phyloP scores from a whole-genome alignment of 116 monocot genomes.

The Papilionanthe hybrid region DNA sequence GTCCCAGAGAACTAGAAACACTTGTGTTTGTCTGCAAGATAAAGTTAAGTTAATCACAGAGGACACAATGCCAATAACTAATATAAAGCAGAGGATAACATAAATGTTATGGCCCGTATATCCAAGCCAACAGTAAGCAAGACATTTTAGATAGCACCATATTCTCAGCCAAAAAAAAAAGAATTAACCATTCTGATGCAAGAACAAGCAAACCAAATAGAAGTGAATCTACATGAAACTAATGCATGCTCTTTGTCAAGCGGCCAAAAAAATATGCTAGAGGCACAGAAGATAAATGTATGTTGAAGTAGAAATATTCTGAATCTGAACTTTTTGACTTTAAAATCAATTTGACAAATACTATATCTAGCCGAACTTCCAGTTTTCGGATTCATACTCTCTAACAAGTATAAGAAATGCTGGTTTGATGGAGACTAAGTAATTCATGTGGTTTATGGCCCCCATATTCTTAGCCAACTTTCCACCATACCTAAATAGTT shows the following conservation, averaged over 20 bases:
- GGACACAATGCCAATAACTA: background rate
- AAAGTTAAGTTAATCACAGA: conserved; percentile 8
- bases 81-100: background rate
- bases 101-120: background rate
- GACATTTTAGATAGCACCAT: background rate
- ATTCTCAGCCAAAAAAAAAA: background rate
- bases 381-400: too few relatives aligned
- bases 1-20: conserved; percentile 82
- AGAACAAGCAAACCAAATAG: background rate
- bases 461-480: too few relatives aligned
- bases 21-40: conserved; percentile 92
- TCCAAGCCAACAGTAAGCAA: background rate
- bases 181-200: background rate
- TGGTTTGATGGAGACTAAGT: too few relatives aligned
- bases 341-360: too few relatives aligned
- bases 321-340: too few relatives aligned
- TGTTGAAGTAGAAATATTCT: background rate
- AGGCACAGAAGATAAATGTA: background rate
- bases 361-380: too few relatives aligned
- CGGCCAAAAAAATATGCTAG: background rate
- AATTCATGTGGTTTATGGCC: too few relatives aligned
- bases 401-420: too few relatives aligned
- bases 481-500: too few relatives aligned
- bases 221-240: background rate
- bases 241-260: background rate